Conservation (phyloP, 1,284 basidiomycete genomes). For the Naganishia sp. region DNA sequence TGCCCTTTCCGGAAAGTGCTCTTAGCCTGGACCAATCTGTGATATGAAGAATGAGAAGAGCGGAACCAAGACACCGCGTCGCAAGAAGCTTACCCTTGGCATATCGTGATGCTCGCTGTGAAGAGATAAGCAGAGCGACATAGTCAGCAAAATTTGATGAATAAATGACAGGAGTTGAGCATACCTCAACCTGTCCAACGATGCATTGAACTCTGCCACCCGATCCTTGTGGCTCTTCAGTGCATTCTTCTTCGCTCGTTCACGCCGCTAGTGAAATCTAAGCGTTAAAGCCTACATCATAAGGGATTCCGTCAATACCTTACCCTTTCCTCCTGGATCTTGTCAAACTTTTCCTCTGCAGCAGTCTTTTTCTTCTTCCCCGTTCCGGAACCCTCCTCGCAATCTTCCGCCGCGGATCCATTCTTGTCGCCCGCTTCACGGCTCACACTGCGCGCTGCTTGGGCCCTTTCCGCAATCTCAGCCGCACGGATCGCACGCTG, state of each 20-base stretch:
- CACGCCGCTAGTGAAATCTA: constrained; percentile 24
- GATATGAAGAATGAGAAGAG: neutral
- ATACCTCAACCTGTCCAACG: constrained; percentile 33
- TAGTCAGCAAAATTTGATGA: neutral
- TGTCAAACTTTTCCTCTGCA: constrained; percentile 35
- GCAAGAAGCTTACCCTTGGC: constrained; percentile 29
- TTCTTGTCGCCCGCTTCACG: constrained; percentile 18
- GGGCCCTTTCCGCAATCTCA: constrained; percentile 11
- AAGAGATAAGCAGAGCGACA: neutral
- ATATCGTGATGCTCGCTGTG: constrained; percentile 34
- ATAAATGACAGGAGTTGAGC: neutral
- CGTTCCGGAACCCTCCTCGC: neutral
- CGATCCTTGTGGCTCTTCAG: constrained; percentile 34
- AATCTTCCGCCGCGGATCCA: constrained; percentile 20
- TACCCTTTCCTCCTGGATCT: constrained; percentile 35
- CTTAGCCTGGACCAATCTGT: constrained; percentile 23
- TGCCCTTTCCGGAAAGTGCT: neutral
- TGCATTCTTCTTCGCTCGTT: constrained; percentile 34
- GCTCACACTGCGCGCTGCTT: constrained; percentile 11
- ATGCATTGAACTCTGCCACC: constrained; percentile 34
- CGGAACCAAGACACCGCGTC: neutral
- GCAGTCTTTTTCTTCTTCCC: constrained; percentile 32
- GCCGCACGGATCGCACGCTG: constrained; percentile 25
- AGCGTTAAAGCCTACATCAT: neutral
- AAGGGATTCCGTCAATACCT: neutral